phyloP scores from a whole-genome alignment of 495 filamentous ascomycete species.

The Amniculicola lignicola region DNA sequence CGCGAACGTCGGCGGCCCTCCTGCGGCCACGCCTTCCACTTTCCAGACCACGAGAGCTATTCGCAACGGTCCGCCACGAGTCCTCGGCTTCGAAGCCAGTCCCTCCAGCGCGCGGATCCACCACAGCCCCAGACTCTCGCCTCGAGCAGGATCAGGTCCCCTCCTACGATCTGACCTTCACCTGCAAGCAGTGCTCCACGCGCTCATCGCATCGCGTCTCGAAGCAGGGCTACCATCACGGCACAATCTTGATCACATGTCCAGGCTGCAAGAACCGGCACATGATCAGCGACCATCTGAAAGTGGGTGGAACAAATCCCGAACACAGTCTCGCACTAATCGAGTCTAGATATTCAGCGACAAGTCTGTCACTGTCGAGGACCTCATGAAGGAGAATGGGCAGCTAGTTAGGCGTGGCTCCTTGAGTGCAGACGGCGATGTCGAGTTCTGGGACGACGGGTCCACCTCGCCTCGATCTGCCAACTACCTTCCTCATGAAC shows the following conservation, averaged over 20 bases:
- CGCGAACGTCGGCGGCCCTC: constrained; percentile 18
- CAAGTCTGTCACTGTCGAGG: constrained; percentile 63
- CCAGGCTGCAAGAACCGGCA: constrained; percentile 80
- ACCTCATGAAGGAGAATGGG: constrained; percentile 64
- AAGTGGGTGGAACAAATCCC: constrained; percentile 37
- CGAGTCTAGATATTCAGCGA: constrained; percentile 62
- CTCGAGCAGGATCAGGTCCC: constrained; percentile 51
- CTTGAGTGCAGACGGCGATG: constrained; percentile 45
- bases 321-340: background rate
- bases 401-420: constrained; percentile 60
- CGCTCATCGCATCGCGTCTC: constrained; percentile 75
- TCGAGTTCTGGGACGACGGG: constrained; percentile 50
- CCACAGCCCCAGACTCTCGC: constrained; percentile 18
- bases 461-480: constrained; percentile 20
- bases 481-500: constrained; percentile 16
- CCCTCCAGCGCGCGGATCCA: constrained; percentile 5
- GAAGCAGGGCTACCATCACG: constrained; percentile 90
- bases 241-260: constrained; percentile 83
- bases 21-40: constrained; percentile 6
- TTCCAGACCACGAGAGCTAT: background rate
- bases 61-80: constrained; percentile 14
- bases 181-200: constrained; percentile 77
- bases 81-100: constrained; percentile 7
- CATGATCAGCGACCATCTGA: constrained; percentile 86
- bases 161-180: constrained; percentile 82